A percentile compares a stretch with the other conserved stretches of the same genome.
phyloP scores from a whole-genome alignment of 495 filamentous ascomycete genomes.

The Filosporella fistucella region DNA sequence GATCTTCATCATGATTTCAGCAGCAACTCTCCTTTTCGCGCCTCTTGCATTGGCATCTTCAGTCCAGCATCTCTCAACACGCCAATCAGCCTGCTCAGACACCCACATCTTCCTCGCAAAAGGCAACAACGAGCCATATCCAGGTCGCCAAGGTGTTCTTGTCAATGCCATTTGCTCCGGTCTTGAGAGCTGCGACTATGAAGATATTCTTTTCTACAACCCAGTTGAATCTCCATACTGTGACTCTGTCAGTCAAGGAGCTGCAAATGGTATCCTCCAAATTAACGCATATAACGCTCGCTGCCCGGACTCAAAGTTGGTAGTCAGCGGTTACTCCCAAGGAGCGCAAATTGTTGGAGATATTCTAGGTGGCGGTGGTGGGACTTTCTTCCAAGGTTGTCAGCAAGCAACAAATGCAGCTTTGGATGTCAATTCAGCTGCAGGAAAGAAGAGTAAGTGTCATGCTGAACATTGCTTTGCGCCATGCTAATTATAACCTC shows the following conservation, averaged over 20 bases:
- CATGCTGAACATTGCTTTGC: background rate
- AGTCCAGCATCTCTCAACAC: background rate
- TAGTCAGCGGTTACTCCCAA: constrained; percentile 26
- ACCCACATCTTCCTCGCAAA: constrained; percentile 27
- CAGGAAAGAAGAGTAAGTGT: constrained; percentile 5
- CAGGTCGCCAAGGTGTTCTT: constrained; percentile 22
- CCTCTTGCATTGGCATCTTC: background rate
- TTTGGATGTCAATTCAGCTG: background rate
- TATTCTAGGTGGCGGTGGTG: constrained; percentile 16
- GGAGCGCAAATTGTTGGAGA: background rate
- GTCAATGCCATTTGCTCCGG: constrained; percentile 20
- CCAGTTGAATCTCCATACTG: constrained; percentile 20
- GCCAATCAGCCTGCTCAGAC: constrained; percentile 15
- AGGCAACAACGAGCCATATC: constrained; percentile 27
- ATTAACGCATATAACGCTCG: constrained; percentile 21
- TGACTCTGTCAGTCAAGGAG: constrained; percentile 18
- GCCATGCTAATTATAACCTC: background rate
- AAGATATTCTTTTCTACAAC: constrained; percentile 24
- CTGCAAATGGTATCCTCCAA: constrained; percentile 15
- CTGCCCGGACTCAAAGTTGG: constrained; percentile 24
- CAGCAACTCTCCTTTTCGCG: background rate
- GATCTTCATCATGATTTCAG: background rate
- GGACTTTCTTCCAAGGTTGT: constrained; percentile 2
- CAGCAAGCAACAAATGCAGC: background rate
- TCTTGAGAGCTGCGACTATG: constrained; percentile 26